Evolutionary conservation across 169 alveolate genomes (phyloP), one percentile per base, ranked within the genome.

Genomic region (Plasmodium cynomolgi): DNA sequence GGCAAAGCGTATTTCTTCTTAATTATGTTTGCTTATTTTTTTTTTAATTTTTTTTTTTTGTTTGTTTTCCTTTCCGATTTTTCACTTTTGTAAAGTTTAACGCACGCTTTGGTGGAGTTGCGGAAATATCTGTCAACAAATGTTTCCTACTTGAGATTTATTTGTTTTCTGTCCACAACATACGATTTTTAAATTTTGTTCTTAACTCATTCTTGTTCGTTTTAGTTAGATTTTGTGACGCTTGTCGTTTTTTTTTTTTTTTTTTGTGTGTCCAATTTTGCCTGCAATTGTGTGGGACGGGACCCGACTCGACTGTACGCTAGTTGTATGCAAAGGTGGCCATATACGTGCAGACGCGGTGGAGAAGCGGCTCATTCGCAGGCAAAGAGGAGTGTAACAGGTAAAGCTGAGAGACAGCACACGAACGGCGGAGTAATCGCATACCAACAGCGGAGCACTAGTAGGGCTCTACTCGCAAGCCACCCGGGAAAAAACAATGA

Each of bases 171-270:
- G 77, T 68, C 37, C 77, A 26, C 37, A 26, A 68, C 77, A 23
- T 23, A 29, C 37, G 39, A 68, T 68, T 26, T 68, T 23, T 9
- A 68, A 68, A 68, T 68, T 68, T 68, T 68, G 31, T 68, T 68
- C 31, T 0, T 68, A 77, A 37, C 50, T 75, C 9, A 31, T 75
- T 0, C 15, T 77, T 77, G 50, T 37, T 77, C 50, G 13, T 17
- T 37, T 23, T 37, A 26, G 58, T n/a, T 37, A 77, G n/a, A 83
- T 83, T 62, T 68, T 83, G 50, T 33, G 7, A 37, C 47, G 15
- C n/a, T 17, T 83, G 72, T 56, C 29, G 8, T 34, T 83, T 84
- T 71, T 34, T 56, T 33, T 82, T 83, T 81, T 81, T 9, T 37
- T 9, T 2, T 58, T 5, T 31, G 5, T 82, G 26, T 82, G 34